Evolutionary conservation across 2,329 filamentous ascomycete genomes (phyloP), one percentile per base, ranked within the genome.

Genomic region (Fusarium piperis): DNA sequence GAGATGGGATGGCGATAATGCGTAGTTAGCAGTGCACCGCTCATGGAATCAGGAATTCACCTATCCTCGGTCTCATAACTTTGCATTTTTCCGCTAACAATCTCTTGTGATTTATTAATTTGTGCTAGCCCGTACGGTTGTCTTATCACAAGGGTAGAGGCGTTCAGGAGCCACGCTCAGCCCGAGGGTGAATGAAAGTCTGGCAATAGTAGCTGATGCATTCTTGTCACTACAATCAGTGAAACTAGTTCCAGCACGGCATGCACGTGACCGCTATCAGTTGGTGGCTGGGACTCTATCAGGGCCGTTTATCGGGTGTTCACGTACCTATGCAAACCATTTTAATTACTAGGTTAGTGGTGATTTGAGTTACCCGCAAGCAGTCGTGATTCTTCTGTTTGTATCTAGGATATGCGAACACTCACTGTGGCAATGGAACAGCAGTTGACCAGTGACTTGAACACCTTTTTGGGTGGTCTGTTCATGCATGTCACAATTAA

Each of bases 381-480:
- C 13, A 1, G 6, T 6, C 0, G 3, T 44, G 0, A 26, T 16
- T 1, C 16, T 26, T 16, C 2, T 8, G 20, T 44, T 44, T 26
- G 8, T 10, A 16, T 41, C 18, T 10, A 23, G 4, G 3, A 23
- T 15, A 4, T 23, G 8, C 9, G n/a, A 10, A 6, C 10, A 4
- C 15, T 16, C 10, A 4, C 15, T 16, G 9, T 44, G 20, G 13
- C 20, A 23, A 38, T 38, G 39, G 23, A 44, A 4, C 0, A 7
- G 13, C 23, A 10, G 20, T 44, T 39, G 10, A 18, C n/a, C 36
- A 11, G 16, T 11, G 23, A 23, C 23, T 23, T 23, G 23, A 23
- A 23, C n/a, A n/a, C n/a, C n/a, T n/a, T n/a, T n/a, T n/a, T n/a
- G n/a, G n/a, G n/a, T n/a, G n/a, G n/a, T n/a, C n/a, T n/a, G n/a